These are phyloP conservation scores for Wakefieldia striispora DNA, from an alignment of 768 basidiomycete species.

Conservation along the genomic window DNA sequence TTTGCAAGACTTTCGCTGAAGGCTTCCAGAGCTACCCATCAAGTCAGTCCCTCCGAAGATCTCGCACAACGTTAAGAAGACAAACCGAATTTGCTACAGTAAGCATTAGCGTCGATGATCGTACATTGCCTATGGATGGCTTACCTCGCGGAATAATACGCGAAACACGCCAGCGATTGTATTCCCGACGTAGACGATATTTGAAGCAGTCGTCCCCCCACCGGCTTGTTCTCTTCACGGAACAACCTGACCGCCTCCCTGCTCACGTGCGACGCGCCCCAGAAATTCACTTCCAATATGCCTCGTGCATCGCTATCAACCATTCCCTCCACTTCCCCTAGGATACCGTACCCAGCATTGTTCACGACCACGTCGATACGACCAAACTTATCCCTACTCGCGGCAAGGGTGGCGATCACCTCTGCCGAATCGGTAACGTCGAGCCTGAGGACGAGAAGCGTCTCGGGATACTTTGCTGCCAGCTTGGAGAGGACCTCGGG, in stretches of 20 bases:
- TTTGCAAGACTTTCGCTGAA: slow-evolving; percentile 11
- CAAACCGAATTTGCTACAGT: slow-evolving; percentile 18
- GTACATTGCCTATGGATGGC: not conserved
- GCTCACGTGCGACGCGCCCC: slow-evolving; percentile 41
- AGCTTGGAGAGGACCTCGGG: slow-evolving; percentile 33
- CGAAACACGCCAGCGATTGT: slow-evolving; percentile 4
- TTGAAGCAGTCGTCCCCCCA: slow-evolving; percentile 39
- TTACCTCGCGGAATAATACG: slow-evolving; percentile 26
- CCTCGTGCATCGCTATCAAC: slow-evolving; percentile 33
- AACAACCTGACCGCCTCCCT: slow-evolving; percentile 31
- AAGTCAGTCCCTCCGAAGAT: not conserved
- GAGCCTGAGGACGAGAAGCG: slow-evolving; percentile 37
- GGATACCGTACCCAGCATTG: not conserved
- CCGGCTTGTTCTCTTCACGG: slow-evolving; percentile 29
- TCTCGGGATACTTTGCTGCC: slow-evolving; percentile 19
- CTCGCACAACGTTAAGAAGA: not conserved
- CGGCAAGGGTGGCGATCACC: slow-evolving; percentile 34
- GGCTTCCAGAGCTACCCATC: slow-evolving; percentile 10
- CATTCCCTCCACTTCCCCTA: slow-evolving; percentile 37
- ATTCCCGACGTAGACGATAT: slow-evolving; percentile 34
- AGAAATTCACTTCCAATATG: slow-evolving; percentile 44
- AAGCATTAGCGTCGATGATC: not conserved
- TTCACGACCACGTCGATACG: slow-evolving; percentile 21
- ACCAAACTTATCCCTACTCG: slow-evolving; percentile 28
- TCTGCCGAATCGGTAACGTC: slow-evolving; percentile 37